Evolutionary conservation across 768 basidiomycete genomes (phyloP).

Genomic region (Lactarius tabidus): DNA sequence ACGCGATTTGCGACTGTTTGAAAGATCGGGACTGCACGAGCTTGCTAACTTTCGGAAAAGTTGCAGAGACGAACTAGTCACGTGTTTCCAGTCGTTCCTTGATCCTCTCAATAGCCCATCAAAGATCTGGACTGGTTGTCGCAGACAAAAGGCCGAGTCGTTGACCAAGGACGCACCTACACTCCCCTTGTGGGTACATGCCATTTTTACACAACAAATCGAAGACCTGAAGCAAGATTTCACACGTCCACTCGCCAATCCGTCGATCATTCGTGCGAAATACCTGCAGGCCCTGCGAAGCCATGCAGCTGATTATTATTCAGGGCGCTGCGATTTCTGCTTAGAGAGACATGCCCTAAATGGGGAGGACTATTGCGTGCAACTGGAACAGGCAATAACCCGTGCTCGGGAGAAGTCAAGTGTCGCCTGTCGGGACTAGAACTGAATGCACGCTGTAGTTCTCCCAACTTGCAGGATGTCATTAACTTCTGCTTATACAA

Average conservation of each 20-base stretch:
- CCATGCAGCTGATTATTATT: not conserved
- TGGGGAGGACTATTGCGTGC: not conserved
- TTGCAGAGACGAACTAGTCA: not conserved
- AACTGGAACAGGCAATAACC: not conserved
- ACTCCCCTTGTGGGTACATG: not conserved
- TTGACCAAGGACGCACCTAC: not conserved
- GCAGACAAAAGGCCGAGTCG: fast-evolving
- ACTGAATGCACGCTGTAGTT: not conserved
- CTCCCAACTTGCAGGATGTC: not conserved
- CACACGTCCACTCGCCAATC: not conserved
- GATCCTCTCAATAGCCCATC: not conserved
- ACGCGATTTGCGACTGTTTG: not conserved
- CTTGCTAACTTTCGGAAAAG: not conserved
- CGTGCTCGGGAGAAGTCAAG: not conserved
- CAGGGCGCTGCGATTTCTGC: not conserved
- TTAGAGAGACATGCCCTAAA: not conserved
- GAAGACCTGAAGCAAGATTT: not conserved
- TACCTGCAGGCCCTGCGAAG: not conserved
- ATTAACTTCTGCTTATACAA: not conserved
- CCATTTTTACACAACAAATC: not conserved
- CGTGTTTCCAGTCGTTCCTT: not conserved
- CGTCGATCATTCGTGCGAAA: not conserved
- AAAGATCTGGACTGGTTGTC: not conserved
- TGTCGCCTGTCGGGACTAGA: not conserved
- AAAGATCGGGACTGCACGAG: not conserved